A percentile compares a stretch with the other conserved stretches of the same genome.
Evolutionary conservation across 2,329 filamentous ascomycete genomes (phyloP).

Genomic region (Penicillium sclerotiorum): DNA sequence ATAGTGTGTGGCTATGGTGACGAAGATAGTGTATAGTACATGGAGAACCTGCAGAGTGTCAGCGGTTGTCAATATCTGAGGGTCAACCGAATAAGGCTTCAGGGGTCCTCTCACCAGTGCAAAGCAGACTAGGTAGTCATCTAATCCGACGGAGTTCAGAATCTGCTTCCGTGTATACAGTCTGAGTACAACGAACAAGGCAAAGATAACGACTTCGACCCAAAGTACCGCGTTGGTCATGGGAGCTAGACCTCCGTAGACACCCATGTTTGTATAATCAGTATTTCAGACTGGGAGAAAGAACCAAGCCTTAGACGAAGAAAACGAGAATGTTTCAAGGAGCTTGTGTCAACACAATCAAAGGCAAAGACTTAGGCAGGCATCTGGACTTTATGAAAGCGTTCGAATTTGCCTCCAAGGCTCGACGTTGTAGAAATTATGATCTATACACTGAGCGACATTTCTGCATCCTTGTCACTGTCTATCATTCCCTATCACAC

Average conservation of each 20-base stretch:
- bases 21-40: slow-evolving; percentile 22
- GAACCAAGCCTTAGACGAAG: too few species aligned
- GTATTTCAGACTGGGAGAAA: neutral
- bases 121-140: slow-evolving; percentile 21
- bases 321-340: too few species aligned
- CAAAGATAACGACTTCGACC: slow-evolving; percentile 18
- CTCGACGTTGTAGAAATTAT: neutral
- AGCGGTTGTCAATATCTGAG: too few species aligned
- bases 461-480: neutral
- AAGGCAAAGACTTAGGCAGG: too few species aligned
- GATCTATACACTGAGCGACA: neutral
- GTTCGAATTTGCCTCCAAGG: too few species aligned
- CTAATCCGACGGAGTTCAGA: slow-evolving; percentile 21
- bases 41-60: slow-evolving; percentile 17
- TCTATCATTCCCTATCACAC: neutral
- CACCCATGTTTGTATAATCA: slow-evolving; percentile 22
- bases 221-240: slow-evolving; percentile 28
- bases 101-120: too few species aligned
- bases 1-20: slow-evolving; percentile 17
- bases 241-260: slow-evolving; percentile 24
- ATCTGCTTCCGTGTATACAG: slow-evolving; percentile 25
- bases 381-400: too few species aligned
- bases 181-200: slow-evolving; percentile 21
- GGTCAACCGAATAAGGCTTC: too few species aligned
- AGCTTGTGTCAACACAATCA: too few species aligned